Base-by-base conservation (phyloP, 495 filamentous ascomycete genomes). In the Penicillium argentinense region DNA sequence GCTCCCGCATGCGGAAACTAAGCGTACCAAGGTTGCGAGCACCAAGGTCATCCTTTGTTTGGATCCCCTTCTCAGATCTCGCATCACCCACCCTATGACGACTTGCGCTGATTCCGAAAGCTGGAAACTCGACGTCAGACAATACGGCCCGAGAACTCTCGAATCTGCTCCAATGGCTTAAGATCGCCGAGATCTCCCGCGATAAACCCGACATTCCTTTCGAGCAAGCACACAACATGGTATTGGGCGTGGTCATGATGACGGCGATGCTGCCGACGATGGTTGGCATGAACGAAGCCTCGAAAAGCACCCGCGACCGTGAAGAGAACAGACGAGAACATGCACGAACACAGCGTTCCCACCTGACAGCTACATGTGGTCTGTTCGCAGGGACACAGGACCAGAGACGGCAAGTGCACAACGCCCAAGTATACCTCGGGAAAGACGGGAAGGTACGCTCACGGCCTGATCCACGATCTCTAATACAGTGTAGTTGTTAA, bases 181-280 rank as follows among this genome's bases (percentile, higher is more conserved):
- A n/a, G n/a, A n/a, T n/a, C n/a, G n/a, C n/a, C n/a, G n/a, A n/a
- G n/a, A n/a, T n/a, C 32, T 18, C 13, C 18, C 13, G 8, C 14
- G 14, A 36, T 19, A 21, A n/a, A n/a, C n/a, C 14, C 16, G n/a
- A 19, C 21, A 36, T 36, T 36, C 32, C n/a, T 14, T n/a, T 28
- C 4, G n/a, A 23, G 27, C 8, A 5, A 32, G 14, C 5, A 5
- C 9, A 44, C 8, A 3, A 24, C 17, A 46, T 46, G 33, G 43
- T 46, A 9, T 36, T 46, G 5, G 32, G 32, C 7, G 29, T 46
- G 14, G 23, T 46, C 13, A 26, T 46, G 34, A 46, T 46, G 43
- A 25, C 43, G 13, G 43, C 43, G 22, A 46, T 46, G 43, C 32
- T 46, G 22, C 43, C 43, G 22, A 44, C 41, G 3, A 44, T 44